Evolutionary conservation across 345 rosid genomes (phyloP), one percentile per base, ranked within the genome.

Genomic region (Rhodamnia argentea): DNA sequence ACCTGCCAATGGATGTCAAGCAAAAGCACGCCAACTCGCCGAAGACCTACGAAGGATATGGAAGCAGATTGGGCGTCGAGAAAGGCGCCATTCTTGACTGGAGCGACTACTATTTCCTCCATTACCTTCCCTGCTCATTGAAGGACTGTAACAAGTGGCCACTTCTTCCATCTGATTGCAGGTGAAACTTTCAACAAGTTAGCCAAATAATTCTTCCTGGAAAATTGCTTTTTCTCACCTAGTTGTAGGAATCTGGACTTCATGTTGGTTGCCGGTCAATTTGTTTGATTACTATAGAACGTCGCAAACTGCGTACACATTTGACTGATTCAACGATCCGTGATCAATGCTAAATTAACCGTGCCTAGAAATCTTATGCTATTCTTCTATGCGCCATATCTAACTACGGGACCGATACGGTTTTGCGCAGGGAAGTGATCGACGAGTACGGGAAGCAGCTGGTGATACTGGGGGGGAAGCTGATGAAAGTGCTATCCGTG

Each of bases 41-140:
- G 7, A 92, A 82, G 84, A 97, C 98, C 3, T 97, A 97, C 20
- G 99, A 97, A 89, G 99, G 99, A 0, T 97, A 97, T 58, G 99
- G 99, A 4, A 97, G 99, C 88, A 91, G 99, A 37, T 76, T 97
- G 75, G 99, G 99, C 4, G 87, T 95, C 40, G 90, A 96, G 47
- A 97, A 95, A 85, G 98, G 95, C 24, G 99, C 99, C 83, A 88
- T 90, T 91, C 98, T 97, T 75, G 99, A 96, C 83, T 97, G 99
- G 99, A 93, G 97, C 85, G 99, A 97, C 57, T 97, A 97, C 86
- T 96, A 94, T 32, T 96, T 52, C 86, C 98, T 97, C 37, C 98
- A 97, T 84, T 92, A 89, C 90, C 93, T 91, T 47, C 99, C 99
- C 29, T 40, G 27, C 18, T 83, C 53, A 22, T 83, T 94, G 82